phyloP scores from a whole-genome alignment of 805 yeast species.

The Monosporozyma aquatica region DNA sequence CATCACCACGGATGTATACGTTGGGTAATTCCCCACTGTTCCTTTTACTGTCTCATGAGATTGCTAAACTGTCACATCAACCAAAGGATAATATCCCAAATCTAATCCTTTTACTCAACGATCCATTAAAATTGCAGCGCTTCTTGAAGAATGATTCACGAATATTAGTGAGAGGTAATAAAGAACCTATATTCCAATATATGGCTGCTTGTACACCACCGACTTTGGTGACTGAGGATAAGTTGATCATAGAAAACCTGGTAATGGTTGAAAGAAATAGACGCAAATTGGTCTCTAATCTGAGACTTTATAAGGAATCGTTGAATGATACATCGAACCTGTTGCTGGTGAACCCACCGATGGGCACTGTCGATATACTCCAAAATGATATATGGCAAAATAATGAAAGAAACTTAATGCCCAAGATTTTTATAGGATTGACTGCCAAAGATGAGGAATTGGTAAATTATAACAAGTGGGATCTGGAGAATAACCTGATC shows the following conservation, averaged over 20 bases:
- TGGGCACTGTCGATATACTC: constrained; percentile 52
- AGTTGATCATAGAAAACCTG: constrained; percentile 38
- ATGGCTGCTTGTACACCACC: constrained; percentile 30
- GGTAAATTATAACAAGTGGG: neutral
- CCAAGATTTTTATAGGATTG: constrained; percentile 50
- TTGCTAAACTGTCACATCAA: constrained; percentile 33
- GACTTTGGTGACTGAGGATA: constrained; percentile 23
- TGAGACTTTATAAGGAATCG: constrained; percentile 36
- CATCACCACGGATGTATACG: constrained; percentile 32
- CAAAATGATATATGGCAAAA: constrained; percentile 45
- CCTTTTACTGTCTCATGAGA: constrained; percentile 36
- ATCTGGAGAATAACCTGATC: too few relatives aligned
- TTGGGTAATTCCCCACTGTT: constrained; percentile 37
- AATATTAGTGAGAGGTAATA: constrained; percentile 16
- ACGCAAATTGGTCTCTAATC: constrained; percentile 38
- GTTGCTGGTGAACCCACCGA: constrained; percentile 58
- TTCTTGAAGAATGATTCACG: constrained; percentile 37
- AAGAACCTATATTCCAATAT: constrained; percentile 13
- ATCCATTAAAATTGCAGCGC: constrained; percentile 33
- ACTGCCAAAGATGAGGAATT: constrained; percentile 2
- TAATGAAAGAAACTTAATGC: constrained; percentile 30
- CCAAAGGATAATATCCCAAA: constrained; percentile 31
- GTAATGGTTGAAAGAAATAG: constrained; percentile 21
- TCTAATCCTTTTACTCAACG: constrained; percentile 36
- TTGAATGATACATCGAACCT: constrained; percentile 43